These are phyloP conservation scores for Pyrenophora seminiperda DNA, from an alignment of 2,329 filamentous ascomycete genomes.

Conservation along the genomic window DNA sequence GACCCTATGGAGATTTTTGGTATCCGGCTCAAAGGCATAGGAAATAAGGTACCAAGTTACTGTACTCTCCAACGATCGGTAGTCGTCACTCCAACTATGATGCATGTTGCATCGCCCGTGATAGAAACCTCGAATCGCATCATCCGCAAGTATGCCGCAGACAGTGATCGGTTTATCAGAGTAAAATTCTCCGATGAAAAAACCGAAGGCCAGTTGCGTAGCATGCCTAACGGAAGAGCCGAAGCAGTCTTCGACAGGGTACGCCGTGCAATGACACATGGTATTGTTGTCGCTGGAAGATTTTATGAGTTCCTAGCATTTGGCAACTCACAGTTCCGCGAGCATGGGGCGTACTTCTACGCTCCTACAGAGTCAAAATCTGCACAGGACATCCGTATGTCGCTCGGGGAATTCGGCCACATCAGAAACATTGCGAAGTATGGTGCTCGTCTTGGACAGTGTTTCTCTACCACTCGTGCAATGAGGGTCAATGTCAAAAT, in stretches of 20 bases:
- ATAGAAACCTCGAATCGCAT: constrained; percentile 90
- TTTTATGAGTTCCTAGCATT: constrained; percentile 90
- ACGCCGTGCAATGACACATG: constrained; percentile 71
- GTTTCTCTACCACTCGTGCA: constrained; percentile 88
- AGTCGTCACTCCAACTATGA: constrained; percentile 80
- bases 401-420: constrained; percentile 84
- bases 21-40: constrained; percentile 38
- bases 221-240: constrained; percentile 40
- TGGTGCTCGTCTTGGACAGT: constrained; percentile 87
- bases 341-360: constrained; percentile 93
- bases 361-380: constrained; percentile 69
- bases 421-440: constrained; percentile 88
- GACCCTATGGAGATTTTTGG: constrained; percentile 77
- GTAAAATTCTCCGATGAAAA: constrained; percentile 89
- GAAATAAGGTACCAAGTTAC: constrained; percentile 66
- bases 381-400: constrained; percentile 76
- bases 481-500: constrained; percentile 67
- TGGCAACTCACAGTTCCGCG: constrained; percentile 92
- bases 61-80: constrained; percentile 78
- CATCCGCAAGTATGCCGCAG: constrained; percentile 70
- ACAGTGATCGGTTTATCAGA: constrained; percentile 81
- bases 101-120: constrained; percentile 76
- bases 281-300: constrained; percentile 80
- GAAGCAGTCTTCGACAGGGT: constrained; percentile 74
- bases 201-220: constrained; percentile 50